These are phyloP conservation scores for Fusarium clavum DNA, from an alignment of 2,329 filamentous ascomycete genomes.

Conservation along the genomic window DNA sequence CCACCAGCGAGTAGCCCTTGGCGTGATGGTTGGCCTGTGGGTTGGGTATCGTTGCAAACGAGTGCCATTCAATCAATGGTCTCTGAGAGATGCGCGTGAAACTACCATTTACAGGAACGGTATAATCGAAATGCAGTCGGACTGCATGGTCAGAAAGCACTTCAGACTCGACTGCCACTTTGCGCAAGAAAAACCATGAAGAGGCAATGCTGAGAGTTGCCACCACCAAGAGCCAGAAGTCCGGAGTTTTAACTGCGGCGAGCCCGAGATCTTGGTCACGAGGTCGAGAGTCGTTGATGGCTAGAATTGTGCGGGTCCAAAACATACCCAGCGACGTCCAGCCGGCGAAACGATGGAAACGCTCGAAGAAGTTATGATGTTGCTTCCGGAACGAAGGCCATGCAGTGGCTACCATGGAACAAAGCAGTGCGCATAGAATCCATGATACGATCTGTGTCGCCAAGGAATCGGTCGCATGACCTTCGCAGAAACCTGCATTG, in stretches of 20 bases:
- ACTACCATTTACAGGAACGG: conserved; percentile 62
- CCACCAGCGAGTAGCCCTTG: conserved; percentile 72
- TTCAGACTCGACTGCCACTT: conserved; percentile 73
- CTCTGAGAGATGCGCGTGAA: conserved; percentile 68
- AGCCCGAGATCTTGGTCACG: conserved; percentile 50
- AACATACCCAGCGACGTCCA: conserved; percentile 75
- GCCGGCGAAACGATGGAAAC: conserved; percentile 77
- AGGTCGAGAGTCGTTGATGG: conserved; percentile 59
- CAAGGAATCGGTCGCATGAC: conserved; percentile 53
- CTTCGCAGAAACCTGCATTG: conserved; percentile 48
- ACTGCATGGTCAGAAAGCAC: conserved; percentile 78
- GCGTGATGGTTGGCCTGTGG: conserved; percentile 50
- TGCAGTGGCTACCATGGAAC: conserved; percentile 70
- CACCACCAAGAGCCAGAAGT: conserved; percentile 75
- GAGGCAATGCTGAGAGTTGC: conserved; percentile 75
- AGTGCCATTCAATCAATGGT: conserved; percentile 78
- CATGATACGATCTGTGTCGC: conserved; percentile 64
- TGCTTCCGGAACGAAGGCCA: conserved; percentile 71
- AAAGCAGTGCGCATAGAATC: conserved; percentile 67
- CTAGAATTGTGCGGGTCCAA: conserved; percentile 70
- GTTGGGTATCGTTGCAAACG: conserved; percentile 78
- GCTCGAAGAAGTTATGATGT: conserved; percentile 77
- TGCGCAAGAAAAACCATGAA: conserved; percentile 79
- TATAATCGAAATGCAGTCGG: conserved; percentile 75
- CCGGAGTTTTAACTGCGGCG: conserved; percentile 54